Evolutionary conservation across 73 alveolate genomes (phyloP), one percentile per base, ranked within the genome.

Genomic region (Effrenium voratum): DNA sequence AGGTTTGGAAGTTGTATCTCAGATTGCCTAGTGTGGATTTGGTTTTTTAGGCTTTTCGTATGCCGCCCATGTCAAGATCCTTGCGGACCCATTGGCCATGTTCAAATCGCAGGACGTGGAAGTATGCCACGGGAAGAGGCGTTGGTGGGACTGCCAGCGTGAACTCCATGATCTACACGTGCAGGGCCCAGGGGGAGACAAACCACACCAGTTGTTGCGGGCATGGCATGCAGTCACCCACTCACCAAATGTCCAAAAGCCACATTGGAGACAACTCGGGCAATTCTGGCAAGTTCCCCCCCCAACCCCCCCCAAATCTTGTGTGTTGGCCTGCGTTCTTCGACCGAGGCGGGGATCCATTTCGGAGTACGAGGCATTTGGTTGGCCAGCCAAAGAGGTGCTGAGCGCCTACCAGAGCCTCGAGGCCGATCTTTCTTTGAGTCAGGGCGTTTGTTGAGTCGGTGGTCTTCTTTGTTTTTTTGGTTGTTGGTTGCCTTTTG

Each of bases 121-220:
- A 79, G 15, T 92, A 92, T 50, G 82, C 90, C 52, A 92, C 98
- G 2, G 98, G 98, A 49, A 49, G 91, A 76, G 98, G 98, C 30
- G 92, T 92, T 75, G 98, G 98, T 30, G 98, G 98, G 6, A 92
- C 98, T 49, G 98, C 98, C 91, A 76, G 92, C 47, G 98, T 92
- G 24, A 92, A 92, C 83, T 92, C 98, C n/a, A 92, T 92, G 98
- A 92, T 92, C 49, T 92, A 92, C 92, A 92, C 98, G 98, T 50
- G 40, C 57, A 43, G 40, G 79, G 77, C 97, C 16, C 55, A 66
- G 97, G 6, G 13, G 43, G 19, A 50, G 43, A 1, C 30, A n/a
- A n/a, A n/a, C n/a, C n/a, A n/a, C n/a, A n/a, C n/a, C n/a, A n/a
- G n/a, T n/a, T n/a, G n/a, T n/a, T n/a, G n/a, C n/a, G n/a, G n/a